Percentiles rank a stretch among this genome's conserved stretches.
These are phyloP conservation scores for Hypoxylon sp. DNA, from an alignment of 2,329 filamentous ascomycete genomes.

Conservation along the genomic window DNA sequence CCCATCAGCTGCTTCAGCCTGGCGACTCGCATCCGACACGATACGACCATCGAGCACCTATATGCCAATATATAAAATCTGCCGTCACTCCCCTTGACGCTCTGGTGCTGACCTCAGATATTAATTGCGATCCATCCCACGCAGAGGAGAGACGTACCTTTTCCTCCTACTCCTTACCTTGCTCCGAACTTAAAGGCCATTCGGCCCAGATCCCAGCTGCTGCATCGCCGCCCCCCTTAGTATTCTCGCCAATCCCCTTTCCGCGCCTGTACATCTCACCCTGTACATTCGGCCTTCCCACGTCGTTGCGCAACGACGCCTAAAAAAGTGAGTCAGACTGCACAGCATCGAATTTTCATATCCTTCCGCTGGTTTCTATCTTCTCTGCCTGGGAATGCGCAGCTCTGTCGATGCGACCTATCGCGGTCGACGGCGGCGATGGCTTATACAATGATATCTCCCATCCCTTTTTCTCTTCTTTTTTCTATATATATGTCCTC, in stretches of 20 bases:
- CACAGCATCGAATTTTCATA: conserved; percentile 33
- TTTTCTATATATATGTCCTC: conserved; percentile 27
- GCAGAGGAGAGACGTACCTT: conserved; percentile 18
- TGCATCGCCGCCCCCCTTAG: conserved; percentile 43
- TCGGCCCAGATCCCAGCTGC: conserved; percentile 42
- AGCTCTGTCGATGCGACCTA: conserved; percentile 22
- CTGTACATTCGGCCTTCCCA: conserved; percentile 36
- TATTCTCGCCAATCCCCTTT: conserved; percentile 43
- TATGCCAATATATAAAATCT: conserved; percentile 43
- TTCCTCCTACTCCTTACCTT: conserved; percentile 25
- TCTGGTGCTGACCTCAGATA: conserved; percentile 48
- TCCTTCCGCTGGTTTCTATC: conserved; percentile 34
- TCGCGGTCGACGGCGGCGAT: conserved; percentile 25
- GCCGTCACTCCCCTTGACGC: conserved; percentile 44
- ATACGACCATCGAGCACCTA: conserved; percentile 27
- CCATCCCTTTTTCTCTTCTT: conserved; percentile 1
- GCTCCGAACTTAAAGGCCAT: conserved; percentile 38
- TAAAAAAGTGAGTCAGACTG: conserved; percentile 48
- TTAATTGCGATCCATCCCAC: conserved; percentile 41
- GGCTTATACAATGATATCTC: conserved; percentile 18
- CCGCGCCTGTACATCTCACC: conserved; percentile 24
- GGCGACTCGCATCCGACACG: conserved; percentile 30
- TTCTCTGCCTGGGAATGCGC: conserved; percentile 23
- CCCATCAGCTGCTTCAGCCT: conserved; percentile 9
- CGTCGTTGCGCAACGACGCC: conserved; percentile 42